Evolutionary conservation across 2,329 filamentous ascomycete genomes (phyloP).

Genomic region (Pestalotiopsis sp.): DNA sequence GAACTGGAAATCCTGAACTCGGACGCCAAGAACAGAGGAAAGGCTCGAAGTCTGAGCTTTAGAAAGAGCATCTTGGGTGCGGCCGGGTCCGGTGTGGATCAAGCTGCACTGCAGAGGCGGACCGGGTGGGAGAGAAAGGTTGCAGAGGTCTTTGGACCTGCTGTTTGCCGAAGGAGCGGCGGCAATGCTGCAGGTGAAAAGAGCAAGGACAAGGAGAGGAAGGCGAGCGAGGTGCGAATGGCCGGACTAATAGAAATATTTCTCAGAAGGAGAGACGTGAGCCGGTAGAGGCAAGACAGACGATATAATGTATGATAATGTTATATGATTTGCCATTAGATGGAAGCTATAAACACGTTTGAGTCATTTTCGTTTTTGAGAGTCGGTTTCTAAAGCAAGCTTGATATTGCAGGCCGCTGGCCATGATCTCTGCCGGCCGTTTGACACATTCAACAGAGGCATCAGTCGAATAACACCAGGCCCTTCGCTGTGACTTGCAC

Average conservation of each 20-base stretch:
- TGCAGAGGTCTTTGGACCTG: constrained; percentile 65
- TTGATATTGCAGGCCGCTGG: no score
- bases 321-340: background rate
- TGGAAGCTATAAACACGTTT: background rate
- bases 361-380: no score
- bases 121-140: constrained; percentile 62
- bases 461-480: no score
- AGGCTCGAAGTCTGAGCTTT: constrained; percentile 45
- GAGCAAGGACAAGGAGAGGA: constrained; percentile 58
- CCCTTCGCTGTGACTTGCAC: no score
- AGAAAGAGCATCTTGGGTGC: constrained; percentile 30
- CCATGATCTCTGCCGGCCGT: no score
- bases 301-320: background rate
- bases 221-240: constrained; percentile 64
- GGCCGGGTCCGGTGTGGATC: constrained; percentile 38
- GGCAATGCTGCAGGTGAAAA: constrained; percentile 30
- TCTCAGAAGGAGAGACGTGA: constrained; percentile 38
- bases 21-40: constrained; percentile 15
- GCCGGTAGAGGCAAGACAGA: background rate
- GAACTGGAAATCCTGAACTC: constrained; percentile 37
- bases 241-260: constrained; percentile 73
- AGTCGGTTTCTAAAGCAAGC: no score
- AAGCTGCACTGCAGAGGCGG: constrained; percentile 55
- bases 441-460: no score
- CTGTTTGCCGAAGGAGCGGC: constrained; percentile 57